Conservation (phyloP, 371 early-diverging fungal genomes). For the Entomophthora muscae region DNA sequence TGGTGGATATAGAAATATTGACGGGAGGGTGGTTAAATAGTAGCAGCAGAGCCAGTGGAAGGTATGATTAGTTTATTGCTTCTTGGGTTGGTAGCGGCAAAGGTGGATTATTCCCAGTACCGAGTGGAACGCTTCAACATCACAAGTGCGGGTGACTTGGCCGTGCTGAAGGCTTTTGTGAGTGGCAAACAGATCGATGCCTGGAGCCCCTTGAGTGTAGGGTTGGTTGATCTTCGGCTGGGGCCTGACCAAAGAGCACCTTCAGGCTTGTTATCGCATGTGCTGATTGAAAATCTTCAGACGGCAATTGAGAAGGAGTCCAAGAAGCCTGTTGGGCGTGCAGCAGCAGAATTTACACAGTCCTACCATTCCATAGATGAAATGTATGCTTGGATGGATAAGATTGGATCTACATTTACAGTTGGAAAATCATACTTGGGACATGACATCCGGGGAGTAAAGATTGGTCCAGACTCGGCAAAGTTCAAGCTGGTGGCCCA, state of each 20-base stretch:
- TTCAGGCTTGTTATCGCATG: not conserved
- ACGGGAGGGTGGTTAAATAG: no score
- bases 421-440: constrained; percentile 23
- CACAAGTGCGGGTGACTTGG: not conserved
- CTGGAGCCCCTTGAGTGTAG: constrained; percentile 4
- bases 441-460: constrained; percentile 20
- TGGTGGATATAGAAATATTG: no score
- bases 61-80: not conserved
- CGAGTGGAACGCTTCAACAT: constrained; percentile 6
- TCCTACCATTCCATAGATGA: constrained; percentile 12
- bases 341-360: not conserved
- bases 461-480: constrained; percentile 10
- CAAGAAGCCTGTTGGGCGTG: not conserved
- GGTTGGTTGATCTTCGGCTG: constrained; percentile 6
- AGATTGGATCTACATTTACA: constrained; percentile 11
- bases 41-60: no score
- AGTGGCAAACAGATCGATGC: not conserved
- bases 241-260: constrained; percentile 14
- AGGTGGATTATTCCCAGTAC: constrained; percentile 2
- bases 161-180: not conserved
- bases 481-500: constrained; percentile 13
- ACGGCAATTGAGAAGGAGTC: not conserved
- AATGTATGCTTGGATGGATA: not conserved
- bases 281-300: constrained; percentile 4
- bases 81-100: not conserved